Base-by-base conservation (phyloP, 2,329 filamentous ascomycete genomes). In the Claviceps digitariae region DNA sequence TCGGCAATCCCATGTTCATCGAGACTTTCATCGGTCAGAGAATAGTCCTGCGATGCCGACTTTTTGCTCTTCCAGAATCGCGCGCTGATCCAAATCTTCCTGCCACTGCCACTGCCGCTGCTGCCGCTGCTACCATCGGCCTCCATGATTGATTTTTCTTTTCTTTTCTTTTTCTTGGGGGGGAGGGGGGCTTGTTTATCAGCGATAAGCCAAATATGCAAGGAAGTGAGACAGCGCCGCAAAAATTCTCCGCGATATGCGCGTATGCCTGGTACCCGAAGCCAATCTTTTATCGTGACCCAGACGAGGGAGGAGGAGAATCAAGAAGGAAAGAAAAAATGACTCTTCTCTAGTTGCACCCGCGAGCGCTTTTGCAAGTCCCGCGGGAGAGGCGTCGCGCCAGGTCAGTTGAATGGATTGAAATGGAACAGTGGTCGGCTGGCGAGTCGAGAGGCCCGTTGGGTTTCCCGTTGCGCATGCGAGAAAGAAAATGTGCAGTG, bases 41-140 rank as follows among this genome's bases (percentile, higher is more conserved):
- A 60, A 45, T 61, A 62, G 54, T 67, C 61, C 40, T 59, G 60
- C 2, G 63, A 65, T 20, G 58, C 60, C 8, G 63, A 57, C 54
- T 65, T 63, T 51, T 63, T 67, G 52, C 55, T 50, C 54, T 60
- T 61, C 64, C 64, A 66, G 56, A 64, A 63, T 48, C 63, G 64
- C 41, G 54, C 52, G 54, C 58, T 56, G 20, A 53, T 36, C 20
- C 52, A 48, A 40, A 20, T 34, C 45, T 31, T 27, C 23, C 10
- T 27, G 7, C 27, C 27, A n/a, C 56, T 58, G 23, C 15, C 45
- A 7, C 31, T 21, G 44, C 13, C 20, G 45, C 41, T 20, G 25
- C n/a, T 21, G 44, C 13, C 20, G 50, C 46, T 23, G 25, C 13
- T 27, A 4, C 29, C 47, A 29, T 27, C 21, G 34, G 9, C 45